Conservation (phyloP, 306 rosid genomes). For the Ochetophila trinervis region DNA sequence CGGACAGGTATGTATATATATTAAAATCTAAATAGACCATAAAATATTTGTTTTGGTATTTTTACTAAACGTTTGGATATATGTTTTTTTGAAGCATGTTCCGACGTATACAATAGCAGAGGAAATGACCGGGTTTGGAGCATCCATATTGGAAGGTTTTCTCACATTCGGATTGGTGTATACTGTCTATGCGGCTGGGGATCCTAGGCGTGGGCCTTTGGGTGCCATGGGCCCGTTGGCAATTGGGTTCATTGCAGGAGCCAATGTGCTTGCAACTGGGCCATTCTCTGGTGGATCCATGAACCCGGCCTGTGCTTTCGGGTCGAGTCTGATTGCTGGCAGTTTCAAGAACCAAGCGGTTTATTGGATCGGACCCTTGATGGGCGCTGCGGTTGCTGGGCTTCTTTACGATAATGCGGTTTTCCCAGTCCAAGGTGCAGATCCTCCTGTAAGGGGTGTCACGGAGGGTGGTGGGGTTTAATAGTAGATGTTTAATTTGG, state of each 20-base stretch:
- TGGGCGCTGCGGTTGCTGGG: slow-evolving; percentile 74
- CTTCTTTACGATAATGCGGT: slow-evolving; percentile 66
- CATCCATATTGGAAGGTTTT: slow-evolving; percentile 73
- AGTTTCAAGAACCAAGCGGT: slow-evolving; percentile 86
- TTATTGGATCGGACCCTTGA: slow-evolving; percentile 88
- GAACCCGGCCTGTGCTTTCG: slow-evolving; percentile 94
- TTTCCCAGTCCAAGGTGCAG: slow-evolving; percentile 34
- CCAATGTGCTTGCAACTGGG: slow-evolving; percentile 57
- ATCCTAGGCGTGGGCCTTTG: slow-evolving; percentile 55
- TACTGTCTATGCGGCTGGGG: slow-evolving; percentile 64
- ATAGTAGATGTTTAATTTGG: background rate
- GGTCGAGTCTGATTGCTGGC: slow-evolving; percentile 59
- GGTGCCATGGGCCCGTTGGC: slow-evolving; percentile 51
- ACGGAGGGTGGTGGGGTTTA: slow-evolving; percentile 38
- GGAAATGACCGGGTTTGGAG: slow-evolving; percentile 95
- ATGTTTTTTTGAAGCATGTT: slow-evolving; percentile 44
- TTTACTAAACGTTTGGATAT: background rate
- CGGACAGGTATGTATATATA: slow-evolving; percentile 52
- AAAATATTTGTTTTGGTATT: too few relatives aligned
- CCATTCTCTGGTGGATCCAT: slow-evolving; percentile 88
- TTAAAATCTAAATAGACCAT: background rate
- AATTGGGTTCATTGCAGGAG: slow-evolving; percentile 68
- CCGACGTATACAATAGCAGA: slow-evolving; percentile 58
- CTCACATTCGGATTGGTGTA: slow-evolving; percentile 68
- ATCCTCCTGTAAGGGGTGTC: slow-evolving; percentile 35